Conservation (phyloP, 2,329 filamentous ascomycete species). For the Alternaria angustiovoidea region DNA sequence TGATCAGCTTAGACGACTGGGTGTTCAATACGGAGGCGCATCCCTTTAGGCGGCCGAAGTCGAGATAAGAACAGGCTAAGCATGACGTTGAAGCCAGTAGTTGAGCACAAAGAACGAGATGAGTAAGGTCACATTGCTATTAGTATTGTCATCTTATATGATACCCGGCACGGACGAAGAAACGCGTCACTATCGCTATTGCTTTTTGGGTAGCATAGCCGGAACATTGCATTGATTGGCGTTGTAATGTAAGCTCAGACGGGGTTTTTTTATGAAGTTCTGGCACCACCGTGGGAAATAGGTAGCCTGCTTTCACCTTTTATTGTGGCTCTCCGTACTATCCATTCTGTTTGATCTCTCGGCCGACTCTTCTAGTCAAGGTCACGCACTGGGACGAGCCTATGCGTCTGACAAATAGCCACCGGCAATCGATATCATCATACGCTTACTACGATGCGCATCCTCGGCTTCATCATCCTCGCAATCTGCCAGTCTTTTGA, state of each 20-base stretch:
- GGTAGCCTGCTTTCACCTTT: neutral
- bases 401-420: neutral
- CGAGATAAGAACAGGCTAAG: neutral
- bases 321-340: too few relatives aligned
- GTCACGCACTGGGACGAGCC: neutral
- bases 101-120: neutral
- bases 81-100: neutral
- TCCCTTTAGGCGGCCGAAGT: slow-evolving; percentile 51
- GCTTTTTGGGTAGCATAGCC: neutral
- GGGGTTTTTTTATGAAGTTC: neutral
- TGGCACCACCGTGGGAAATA: neutral
- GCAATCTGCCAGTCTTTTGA: neutral
- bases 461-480: neutral
- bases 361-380: neutral
- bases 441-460: slow-evolving; percentile 13
- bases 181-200: neutral
- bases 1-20: slow-evolving; percentile 58
- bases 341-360: neutral
- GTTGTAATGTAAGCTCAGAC: neutral
- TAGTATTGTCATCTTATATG: neutral
- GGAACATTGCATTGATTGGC: slow-evolving; percentile 1
- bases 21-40: slow-evolving; percentile 62
- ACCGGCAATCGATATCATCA: neutral
- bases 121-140: neutral
- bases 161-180: neutral